A percentile compares a stretch with the other conserved stretches of the same genome.
These are phyloP conservation scores for Allomyces macrogynus DNA, from an alignment of 192 early-diverging fungal species.

Conservation along the genomic window DNA sequence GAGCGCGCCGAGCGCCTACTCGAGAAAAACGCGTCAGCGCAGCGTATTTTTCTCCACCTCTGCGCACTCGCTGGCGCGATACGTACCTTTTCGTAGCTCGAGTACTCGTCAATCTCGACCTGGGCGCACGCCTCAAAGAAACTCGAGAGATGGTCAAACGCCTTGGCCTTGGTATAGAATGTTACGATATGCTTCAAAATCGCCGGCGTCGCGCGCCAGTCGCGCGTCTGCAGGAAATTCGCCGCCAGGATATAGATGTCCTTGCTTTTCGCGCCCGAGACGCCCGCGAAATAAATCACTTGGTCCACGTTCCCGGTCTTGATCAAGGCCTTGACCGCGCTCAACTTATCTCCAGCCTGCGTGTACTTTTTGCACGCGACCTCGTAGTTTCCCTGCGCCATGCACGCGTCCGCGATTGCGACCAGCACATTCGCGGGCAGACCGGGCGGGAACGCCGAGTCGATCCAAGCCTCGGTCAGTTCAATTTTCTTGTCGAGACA, in stretches of 20 bases:
- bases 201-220: constrained; percentile 22
- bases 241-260: constrained; percentile 34
- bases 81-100: constrained; percentile 36
- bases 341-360: constrained; percentile 25
- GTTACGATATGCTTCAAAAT: constrained; percentile 31
- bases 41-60: neutral
- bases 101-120: constrained; percentile 37
- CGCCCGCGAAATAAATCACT: constrained; percentile 39
- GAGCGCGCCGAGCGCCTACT: constrained; percentile 22
- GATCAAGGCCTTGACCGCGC: constrained; percentile 29
- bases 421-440: constrained; percentile 7
- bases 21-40: neutral
- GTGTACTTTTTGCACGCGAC: constrained; percentile 33
- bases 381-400: constrained; percentile 19
- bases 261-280: constrained; percentile 28
- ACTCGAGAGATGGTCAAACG: constrained; percentile 17
- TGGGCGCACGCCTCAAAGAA: constrained; percentile 36
- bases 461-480: constrained; percentile 21
- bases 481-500: constrained; percentile 16
- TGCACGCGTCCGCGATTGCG: constrained; percentile 17
- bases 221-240: constrained; percentile 33
- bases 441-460: constrained; percentile 2
- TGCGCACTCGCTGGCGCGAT: no score
- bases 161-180: constrained; percentile 37
- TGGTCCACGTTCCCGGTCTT: constrained; percentile 29